Conservation (phyloP, 805 yeast genomes). For the Kuraishia capsulata region DNA sequence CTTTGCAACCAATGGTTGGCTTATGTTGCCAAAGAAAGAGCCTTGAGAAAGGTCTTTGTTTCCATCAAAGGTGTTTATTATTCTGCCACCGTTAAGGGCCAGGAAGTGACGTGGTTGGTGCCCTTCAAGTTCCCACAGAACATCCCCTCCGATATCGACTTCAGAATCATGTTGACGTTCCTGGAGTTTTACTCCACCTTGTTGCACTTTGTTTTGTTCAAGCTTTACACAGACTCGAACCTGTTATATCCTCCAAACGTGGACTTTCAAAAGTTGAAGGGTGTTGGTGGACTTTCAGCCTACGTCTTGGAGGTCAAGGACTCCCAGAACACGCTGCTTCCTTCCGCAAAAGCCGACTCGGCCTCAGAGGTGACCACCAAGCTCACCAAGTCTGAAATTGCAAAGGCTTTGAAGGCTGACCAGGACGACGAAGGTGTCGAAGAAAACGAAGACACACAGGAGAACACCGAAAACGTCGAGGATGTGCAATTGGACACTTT, state of each 20-base stretch:
- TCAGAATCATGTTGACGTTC: conserved; percentile 93
- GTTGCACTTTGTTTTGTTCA: conserved; percentile 77
- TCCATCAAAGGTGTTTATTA: conserved; percentile 96
- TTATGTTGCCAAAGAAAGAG: conserved; percentile 75
- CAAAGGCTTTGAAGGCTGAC: conserved; percentile 49
- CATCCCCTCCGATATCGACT: conserved; percentile 90
- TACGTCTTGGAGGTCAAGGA: conserved; percentile 60
- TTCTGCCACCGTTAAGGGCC: conserved; percentile 84
- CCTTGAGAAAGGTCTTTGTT: conserved; percentile 83
- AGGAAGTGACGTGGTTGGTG: conserved; percentile 90
- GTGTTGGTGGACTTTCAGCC: conserved; percentile 83
- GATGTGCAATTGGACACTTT: conserved; percentile 61
- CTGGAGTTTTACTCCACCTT: conserved; percentile 92
- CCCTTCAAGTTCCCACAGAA: conserved; percentile 97
- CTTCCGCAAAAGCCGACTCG: conserved; percentile 18
- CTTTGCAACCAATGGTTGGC: conserved; percentile 95
- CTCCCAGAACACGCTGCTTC: conserved; percentile 27
- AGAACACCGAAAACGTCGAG: conserved; percentile 27
- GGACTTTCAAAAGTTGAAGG: conserved; percentile 62
- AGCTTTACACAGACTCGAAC: conserved; percentile 76
- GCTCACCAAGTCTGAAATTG: conserved; percentile 31
- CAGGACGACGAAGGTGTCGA: conserved; percentile 29
- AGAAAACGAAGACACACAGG: conserved; percentile 26
- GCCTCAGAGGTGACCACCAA: conserved; percentile 23
- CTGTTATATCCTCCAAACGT: conserved; percentile 88